These are phyloP conservation scores for Picochlorum sp. DNA, from an alignment of 139 green algal genomes.

Conservation along the genomic window DNA sequence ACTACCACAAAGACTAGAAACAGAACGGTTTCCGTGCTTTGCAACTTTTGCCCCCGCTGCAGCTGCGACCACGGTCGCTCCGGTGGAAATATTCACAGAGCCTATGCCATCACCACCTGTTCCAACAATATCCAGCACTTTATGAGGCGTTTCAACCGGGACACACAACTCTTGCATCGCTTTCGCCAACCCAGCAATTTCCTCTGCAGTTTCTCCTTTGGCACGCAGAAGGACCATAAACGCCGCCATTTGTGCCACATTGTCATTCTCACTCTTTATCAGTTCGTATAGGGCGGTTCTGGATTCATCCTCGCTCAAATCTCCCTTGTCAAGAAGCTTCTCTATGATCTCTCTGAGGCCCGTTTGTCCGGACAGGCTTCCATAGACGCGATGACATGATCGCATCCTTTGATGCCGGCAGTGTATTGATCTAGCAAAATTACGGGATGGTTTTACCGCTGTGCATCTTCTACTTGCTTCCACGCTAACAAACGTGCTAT, in stretches of 20 bases:
- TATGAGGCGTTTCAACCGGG: constrained; percentile 38
- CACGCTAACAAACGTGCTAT: too few relatives aligned
- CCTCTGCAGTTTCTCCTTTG: constrained; percentile 92
- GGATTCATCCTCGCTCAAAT: constrained; percentile 52
- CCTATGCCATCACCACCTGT: constrained; percentile 95
- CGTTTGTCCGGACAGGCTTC: not conserved
- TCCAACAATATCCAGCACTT: constrained; percentile 93
- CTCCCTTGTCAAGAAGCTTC: constrained; percentile 42
- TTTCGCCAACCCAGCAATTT: constrained; percentile 84
- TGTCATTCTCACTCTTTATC: constrained; percentile 40
- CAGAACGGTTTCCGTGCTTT: constrained; percentile 93
- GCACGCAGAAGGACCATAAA: constrained; percentile 92
- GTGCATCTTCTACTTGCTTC: too few relatives aligned
- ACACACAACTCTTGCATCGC: constrained; percentile 62
- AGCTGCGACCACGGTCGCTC: constrained; percentile 83
- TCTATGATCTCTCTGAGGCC: constrained; percentile 50
- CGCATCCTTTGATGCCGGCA: too few relatives aligned
- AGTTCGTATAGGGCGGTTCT: constrained; percentile 33
- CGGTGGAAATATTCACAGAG: constrained; percentile 98
- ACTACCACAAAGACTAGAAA: constrained; percentile 86
- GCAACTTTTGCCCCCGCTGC: constrained; percentile 89
- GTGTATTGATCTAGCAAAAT: too few relatives aligned
- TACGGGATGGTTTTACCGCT: too few relatives aligned
- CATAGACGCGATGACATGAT: too few relatives aligned
- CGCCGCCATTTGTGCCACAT: constrained; percentile 70